Evolutionary conservation across 495 filamentous ascomycete genomes (phyloP), one percentile per base, ranked within the genome.

Genomic region (Xylaria sp.): DNA sequence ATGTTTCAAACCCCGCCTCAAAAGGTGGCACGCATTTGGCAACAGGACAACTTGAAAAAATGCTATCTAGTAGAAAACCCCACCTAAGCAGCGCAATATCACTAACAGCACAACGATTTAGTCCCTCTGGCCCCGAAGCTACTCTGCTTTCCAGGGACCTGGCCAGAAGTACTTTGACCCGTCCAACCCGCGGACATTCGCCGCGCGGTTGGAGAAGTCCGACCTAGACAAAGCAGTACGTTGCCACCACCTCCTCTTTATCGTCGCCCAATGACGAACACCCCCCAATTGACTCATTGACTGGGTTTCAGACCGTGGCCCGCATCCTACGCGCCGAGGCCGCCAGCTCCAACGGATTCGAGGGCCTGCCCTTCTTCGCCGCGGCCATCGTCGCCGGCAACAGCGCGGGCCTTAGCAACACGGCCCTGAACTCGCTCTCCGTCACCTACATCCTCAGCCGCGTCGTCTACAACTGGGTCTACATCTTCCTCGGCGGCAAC

Each of bases 361-460:
- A 88, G 75, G 85, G 83, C 24, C 72, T 88, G 24, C 81, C 79
- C 40, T 69, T 87, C 33, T 88, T 80, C 75, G 85, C 86, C 0
- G 83, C 85, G 0, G 83, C 77, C 46, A 82, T 88, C 26, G 83
- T 84, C 11, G 87, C 85, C 0, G 87, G 81, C 14, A 88, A 88
- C 67, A 70, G 71, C 2, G 81, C 85, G 0, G 73, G 78, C 11
- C 58, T 87, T 0, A 40, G 74, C 33, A 55, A 72, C 7, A 63
- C 26, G 0, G 77, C 69, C 53, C 63, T 87, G 44, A 88, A 88
- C 73, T 33, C 52, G 29, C 73, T 87, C 9, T 75, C 81, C 41
- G 55, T 83, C 9, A 74, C 72, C 11, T 87, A 88, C 68, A 35
- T 87, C 19, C 74, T 67, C 19, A 80, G 75, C 61, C 80, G 86